Base-by-base conservation (phyloP, 1,284 basidiomycete genomes). In the Ceratobasidium sp. region DNA sequence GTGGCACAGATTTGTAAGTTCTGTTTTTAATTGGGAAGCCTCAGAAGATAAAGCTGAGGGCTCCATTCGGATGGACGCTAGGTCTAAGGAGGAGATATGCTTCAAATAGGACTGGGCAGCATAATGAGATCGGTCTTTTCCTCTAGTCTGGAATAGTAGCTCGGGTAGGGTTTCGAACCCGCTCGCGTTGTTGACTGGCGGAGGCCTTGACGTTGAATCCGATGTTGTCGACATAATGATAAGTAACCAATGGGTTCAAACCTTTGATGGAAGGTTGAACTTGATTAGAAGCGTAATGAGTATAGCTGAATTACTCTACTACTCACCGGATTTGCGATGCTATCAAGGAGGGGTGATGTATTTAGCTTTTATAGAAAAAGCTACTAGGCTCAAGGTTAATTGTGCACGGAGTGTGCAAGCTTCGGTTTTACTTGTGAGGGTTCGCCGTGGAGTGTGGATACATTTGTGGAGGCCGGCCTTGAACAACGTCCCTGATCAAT, bases 1-100 rank as follows among this genome's bases (percentile, higher is more conserved):
- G 80, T 94, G 93, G 79, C 95, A 96, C 26, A 97, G 89, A 59
- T 93, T 93, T 3, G 93, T 96, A 80, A 97, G 88, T 79, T 95
- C 96, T 68, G 93, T 92, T 20, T 94, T 95, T 78, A 96, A 89
- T 79, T 94, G 93, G 59, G 94, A 91, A 0, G 93, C 90, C 79
- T 96, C 95, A 0, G 93, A 92, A 62, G 93, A 90, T 56, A 97
- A 91, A 40, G 88, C 84, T 1, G 90, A 86, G 0, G 96, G 96
- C 82, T 96, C 92, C 1, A 90, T 84, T 40, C 91, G 85, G 26
- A 97, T 88, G 38, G 91, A 89, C 52, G 88, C 84, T 40, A 96
- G 88, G 1, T 91, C 86, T 38, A 94, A 88, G 9, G 89, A 88
- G 1, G 91, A 90, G 50, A 96, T 86, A 62, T 91, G 88, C n/a